A percentile compares a stretch with the other conserved stretches of the same genome.
Evolutionary conservation across 352 stramenopile genomes (phyloP).

Genomic region (Phytophthora aleatoria): DNA sequence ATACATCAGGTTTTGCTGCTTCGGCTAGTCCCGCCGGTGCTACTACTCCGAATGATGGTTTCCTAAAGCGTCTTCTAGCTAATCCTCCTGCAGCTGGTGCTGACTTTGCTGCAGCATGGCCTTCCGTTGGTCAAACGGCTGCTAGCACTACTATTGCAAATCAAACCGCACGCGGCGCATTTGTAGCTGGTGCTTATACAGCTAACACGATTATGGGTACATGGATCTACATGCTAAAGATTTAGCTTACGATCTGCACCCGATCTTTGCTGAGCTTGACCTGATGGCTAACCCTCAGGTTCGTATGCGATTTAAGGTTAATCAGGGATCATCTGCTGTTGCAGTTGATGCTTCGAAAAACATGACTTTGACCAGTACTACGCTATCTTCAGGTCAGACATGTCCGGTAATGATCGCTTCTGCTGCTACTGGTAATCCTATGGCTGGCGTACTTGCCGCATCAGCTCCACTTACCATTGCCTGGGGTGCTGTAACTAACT

Average conservation of each 20-base stretch:
- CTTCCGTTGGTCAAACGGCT: neutral
- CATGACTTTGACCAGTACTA: no score
- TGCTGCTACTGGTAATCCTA: no score
- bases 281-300: neutral
- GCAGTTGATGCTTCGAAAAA: no score
- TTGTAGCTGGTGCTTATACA: neutral
- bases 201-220: neutral
- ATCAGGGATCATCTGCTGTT: neutral
- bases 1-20: no score
- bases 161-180: neutral
- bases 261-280: neutral
- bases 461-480: no score
- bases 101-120: no score
- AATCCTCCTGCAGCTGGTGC: neutral
- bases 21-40: no score
- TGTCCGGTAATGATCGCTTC: no score
- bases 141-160: neutral
- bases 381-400: no score
- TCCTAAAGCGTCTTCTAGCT: neutral
- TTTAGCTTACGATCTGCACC: neutral
- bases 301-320: neutral
- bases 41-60: neutral
- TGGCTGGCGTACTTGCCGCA: no score
- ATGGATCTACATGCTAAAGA: neutral
- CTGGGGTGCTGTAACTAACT: no score